A percentile compares a stretch with the other conserved stretches of the same genome.
These are phyloP conservation scores for Dendrocalamus sinicus DNA, from an alignment of 176 grass and related monocot species.

Conservation along the genomic window DNA sequence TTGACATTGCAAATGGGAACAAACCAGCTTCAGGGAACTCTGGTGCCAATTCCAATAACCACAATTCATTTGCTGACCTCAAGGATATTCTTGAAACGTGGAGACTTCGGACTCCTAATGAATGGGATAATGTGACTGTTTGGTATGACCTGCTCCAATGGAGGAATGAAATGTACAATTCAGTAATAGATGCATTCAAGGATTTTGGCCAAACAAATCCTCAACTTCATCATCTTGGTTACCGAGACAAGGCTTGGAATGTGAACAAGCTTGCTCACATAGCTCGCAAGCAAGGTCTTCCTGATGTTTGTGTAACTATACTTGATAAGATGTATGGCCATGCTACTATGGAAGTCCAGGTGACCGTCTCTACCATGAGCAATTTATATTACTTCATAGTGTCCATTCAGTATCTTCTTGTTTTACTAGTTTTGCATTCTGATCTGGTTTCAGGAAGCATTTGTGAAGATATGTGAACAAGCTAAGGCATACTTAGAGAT, in stretches of 20 bases:
- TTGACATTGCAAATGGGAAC: constrained; percentile 96
- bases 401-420: constrained; percentile 8
- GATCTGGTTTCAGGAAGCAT: constrained; percentile 82
- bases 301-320: constrained; percentile 98
- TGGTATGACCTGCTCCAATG: constrained; percentile 99
- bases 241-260: constrained; percentile 98
- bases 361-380: constrained; percentile 41
- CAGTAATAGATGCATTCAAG: constrained; percentile 97
- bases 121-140: constrained; percentile 94
- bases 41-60: constrained; percentile 68
- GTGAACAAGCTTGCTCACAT: constrained; percentile 98
- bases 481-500: constrained; percentile 98
- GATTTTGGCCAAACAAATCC: constrained; percentile 88
- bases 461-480: constrained; percentile 99
- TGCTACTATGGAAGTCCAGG: constrained; percentile 99
- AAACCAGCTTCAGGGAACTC: constrained; percentile 87
- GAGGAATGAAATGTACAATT: constrained; percentile 99
- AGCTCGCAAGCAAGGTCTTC: constrained; percentile 92
- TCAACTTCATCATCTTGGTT: constrained; percentile 99
- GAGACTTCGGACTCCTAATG: constrained; percentile 94
- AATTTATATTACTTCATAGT: constrained; percentile 16
- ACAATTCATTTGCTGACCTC: constrained; percentile 83
- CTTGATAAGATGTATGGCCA: constrained; percentile 99
- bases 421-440: constrained; percentile 27
- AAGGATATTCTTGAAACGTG: constrained; percentile 99